phyloP scores from a whole-genome alignment of 257 asterid species.

The Plantago major region DNA sequence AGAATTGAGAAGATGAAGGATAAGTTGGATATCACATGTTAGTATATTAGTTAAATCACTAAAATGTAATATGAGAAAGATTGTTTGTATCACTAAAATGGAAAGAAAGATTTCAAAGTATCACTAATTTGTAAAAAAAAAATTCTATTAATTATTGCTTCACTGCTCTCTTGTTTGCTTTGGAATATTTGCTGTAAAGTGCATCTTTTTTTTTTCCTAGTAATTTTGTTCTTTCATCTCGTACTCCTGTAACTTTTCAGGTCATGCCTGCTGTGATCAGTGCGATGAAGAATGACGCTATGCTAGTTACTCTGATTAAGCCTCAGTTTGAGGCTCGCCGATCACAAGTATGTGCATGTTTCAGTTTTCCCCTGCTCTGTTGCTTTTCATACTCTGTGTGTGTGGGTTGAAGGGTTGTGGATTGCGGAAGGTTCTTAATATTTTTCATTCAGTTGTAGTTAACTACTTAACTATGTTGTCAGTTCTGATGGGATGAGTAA shows the following conservation, averaged over 20 bases:
- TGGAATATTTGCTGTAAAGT: too few relatives aligned
- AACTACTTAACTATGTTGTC: neutral
- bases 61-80: too few relatives aligned
- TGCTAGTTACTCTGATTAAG: conserved; percentile 70
- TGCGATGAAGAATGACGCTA: conserved; percentile 78
- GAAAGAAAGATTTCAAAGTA: too few relatives aligned
- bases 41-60: too few relatives aligned
- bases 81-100: too few relatives aligned
- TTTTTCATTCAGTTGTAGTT: neutral
- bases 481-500: too few relatives aligned
- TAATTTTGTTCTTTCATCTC: neutral
- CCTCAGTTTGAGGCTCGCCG: conserved; percentile 97
- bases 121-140: too few relatives aligned
- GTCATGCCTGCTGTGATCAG: conserved; percentile 90
- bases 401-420: neutral
- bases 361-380: conserved; percentile 3
- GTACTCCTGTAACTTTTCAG: conserved; percentile 37
- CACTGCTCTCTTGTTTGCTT: too few relatives aligned
- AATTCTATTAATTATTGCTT: too few relatives aligned
- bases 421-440: neutral
- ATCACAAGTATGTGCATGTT: conserved; percentile 58
- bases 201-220: too few relatives aligned
- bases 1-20: too few relatives aligned
- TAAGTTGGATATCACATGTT: too few relatives aligned
- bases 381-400: neutral